Percentiles rank a stretch among this genome's conserved stretches.
phyloP scores from a whole-genome alignment of 805 yeast genomes.

The Soucietia sequanensis region DNA sequence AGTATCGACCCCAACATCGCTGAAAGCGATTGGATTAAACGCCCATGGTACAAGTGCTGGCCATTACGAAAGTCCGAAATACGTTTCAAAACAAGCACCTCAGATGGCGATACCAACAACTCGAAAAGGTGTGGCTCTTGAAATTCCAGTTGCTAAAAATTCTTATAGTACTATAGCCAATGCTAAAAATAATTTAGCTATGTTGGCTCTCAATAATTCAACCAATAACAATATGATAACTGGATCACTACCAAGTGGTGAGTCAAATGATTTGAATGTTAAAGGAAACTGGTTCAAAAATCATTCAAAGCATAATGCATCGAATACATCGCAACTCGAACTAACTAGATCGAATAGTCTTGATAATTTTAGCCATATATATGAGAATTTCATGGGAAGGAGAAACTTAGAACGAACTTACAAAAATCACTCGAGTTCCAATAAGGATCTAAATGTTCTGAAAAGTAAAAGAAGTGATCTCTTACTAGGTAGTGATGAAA shows the following conservation, averaged over 20 bases:
- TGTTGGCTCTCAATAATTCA: constrained; percentile 3
- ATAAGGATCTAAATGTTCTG: constrained; percentile 14
- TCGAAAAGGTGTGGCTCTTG: constrained; percentile 73
- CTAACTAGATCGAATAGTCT: constrained; percentile 18
- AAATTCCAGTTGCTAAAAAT: constrained; percentile 50
- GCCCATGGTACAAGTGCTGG: constrained; percentile 2
- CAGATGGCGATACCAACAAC: constrained; percentile 82
- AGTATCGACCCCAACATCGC: constrained; percentile 5
- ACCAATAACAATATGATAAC: background rate
- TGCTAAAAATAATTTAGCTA: background rate
- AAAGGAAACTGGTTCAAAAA: constrained; percentile 26
- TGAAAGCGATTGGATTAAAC: constrained; percentile 3
- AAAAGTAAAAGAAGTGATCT: background rate
- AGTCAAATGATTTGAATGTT: constrained; percentile 1
- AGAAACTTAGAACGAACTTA: constrained; percentile 12
- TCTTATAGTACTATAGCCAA: constrained; percentile 13
- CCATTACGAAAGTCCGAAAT: constrained; percentile 10
- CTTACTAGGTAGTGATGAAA: constrained; percentile 7
- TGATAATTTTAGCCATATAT: constrained; percentile 26
- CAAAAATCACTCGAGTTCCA: constrained; percentile 14
- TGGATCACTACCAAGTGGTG: background rate
- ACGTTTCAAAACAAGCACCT: constrained; percentile 28
- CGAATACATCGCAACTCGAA: constrained; percentile 17
- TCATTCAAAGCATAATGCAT: constrained; percentile 23
- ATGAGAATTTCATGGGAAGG: constrained; percentile 19